Evolutionary conservation across 768 basidiomycete species (phyloP).

Genomic region (Fomitopsis serialis): DNA sequence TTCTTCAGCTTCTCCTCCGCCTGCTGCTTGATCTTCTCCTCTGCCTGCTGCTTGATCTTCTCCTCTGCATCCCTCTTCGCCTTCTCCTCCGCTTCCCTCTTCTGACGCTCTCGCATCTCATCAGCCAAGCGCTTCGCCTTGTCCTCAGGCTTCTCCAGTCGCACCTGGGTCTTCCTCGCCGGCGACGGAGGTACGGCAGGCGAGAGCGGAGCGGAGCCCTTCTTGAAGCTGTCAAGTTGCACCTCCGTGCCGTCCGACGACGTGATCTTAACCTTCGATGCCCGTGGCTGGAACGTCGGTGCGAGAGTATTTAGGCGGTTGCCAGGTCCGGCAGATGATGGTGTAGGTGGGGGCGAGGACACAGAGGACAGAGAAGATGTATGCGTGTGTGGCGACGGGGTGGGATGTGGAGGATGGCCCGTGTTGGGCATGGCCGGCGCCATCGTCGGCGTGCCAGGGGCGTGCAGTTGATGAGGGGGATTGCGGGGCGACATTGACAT

Average conservation of each 20-base stretch:
- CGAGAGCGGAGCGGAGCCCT: constrained; percentile 34
- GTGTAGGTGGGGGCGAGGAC: constrained; percentile 67
- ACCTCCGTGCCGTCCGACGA: constrained; percentile 61
- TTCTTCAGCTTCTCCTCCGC: constrained; percentile 51
- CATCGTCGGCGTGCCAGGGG: constrained; percentile 65
- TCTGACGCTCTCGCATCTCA: constrained; percentile 27
- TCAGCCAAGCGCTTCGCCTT: constrained; percentile 44
- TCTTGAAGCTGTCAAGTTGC: constrained; percentile 49
- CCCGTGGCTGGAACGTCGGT: constrained; percentile 58
- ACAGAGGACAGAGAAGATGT: constrained; percentile 43
- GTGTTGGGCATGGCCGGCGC: constrained; percentile 49
- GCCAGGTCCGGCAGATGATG: constrained; percentile 38
- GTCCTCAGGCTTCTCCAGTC: constrained; percentile 61
- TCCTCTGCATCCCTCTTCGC: constrained; percentile 37
- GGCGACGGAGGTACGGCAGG: constrained; percentile 34
- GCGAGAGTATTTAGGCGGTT: constrained; percentile 56
- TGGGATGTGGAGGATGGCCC: constrained; percentile 41
- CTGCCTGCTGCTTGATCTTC: constrained; percentile 14
- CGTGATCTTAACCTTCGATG: constrained; percentile 44
- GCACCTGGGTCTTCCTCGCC: constrained; percentile 34
- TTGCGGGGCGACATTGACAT: constrained; percentile 64
- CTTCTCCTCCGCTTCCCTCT: constrained; percentile 39
- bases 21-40: constrained; percentile 20
- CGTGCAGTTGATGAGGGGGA: constrained; percentile 44
- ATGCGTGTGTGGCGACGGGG: constrained; percentile 37